Conservation (phyloP, 306 rosid species). For the Gastrolobium bilobum region DNA sequence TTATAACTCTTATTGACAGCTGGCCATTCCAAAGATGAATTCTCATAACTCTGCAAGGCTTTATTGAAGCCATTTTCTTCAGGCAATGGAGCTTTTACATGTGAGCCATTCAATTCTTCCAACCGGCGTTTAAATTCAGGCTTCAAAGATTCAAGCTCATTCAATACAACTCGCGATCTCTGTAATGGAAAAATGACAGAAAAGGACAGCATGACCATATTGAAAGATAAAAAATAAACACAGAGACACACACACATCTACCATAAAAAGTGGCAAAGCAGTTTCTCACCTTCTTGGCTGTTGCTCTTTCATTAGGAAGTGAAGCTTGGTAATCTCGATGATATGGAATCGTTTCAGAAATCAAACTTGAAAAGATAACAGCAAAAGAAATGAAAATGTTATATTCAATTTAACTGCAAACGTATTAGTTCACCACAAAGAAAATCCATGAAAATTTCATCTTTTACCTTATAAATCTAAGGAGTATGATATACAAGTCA, state of each 20-base stretch:
- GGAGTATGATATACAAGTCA: constrained; percentile 89
- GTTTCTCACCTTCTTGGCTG: constrained; percentile 69
- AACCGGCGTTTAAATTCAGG: constrained; percentile 65
- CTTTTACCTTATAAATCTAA: constrained; percentile 89
- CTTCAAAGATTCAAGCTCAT: constrained; percentile 88
- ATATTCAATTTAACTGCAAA: constrained; percentile 18
- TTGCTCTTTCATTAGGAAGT: constrained; percentile 65
- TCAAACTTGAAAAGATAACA: constrained; percentile 67
- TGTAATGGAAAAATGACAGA: constrained; percentile 49
- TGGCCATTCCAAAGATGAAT: constrained; percentile 67
- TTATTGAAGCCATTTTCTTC: constrained; percentile 52
- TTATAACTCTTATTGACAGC: constrained; percentile 57
- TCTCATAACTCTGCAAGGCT: constrained; percentile 54
- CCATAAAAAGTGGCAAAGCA: constrained; percentile 35
- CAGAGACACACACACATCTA: not conserved
- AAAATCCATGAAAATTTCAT: constrained; percentile 25
- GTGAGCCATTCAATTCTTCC: constrained; percentile 64
- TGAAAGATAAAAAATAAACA: not conserved
- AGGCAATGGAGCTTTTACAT: constrained; percentile 53
- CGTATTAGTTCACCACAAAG: constrained; percentile 7
- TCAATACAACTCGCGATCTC: constrained; percentile 67
- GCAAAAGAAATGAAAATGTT: not conserved
- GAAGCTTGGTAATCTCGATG: constrained; percentile 82
- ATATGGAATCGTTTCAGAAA: constrained; percentile 91
- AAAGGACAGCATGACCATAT: constrained; percentile 36